These are phyloP conservation scores for Trifolium pratense DNA, from an alignment of 306 rosid genomes.

Conservation along the genomic window DNA sequence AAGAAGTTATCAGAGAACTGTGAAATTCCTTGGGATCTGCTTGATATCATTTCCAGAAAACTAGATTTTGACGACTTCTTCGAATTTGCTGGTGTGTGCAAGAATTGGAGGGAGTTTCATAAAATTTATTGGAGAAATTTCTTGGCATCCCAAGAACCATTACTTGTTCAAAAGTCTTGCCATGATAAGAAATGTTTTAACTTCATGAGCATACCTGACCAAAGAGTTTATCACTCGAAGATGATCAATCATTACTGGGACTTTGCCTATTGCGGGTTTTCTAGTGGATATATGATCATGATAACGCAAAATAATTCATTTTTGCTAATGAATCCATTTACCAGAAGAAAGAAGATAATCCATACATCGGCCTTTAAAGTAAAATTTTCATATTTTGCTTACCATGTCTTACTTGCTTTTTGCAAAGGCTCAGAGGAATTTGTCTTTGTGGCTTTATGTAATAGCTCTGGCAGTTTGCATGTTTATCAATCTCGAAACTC, in stretches of 20 bases:
- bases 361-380: background rate
- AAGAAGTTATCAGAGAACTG: background rate
- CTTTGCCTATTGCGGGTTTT: background rate
- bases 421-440: background rate
- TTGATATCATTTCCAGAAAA: background rate
- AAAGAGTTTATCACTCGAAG: background rate
- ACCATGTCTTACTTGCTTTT: slow-evolving; percentile 2
- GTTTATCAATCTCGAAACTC: background rate
- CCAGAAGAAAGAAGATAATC: background rate
- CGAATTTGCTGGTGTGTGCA: background rate
- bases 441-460: background rate
- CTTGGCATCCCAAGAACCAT: slow-evolving; percentile 4
- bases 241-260: background rate
- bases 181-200: background rate
- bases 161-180: background rate
- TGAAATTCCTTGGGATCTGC: slow-evolving; percentile 5
- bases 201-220: background rate
- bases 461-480: background rate
- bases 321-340: slow-evolving; percentile 3
- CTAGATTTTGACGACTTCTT: background rate
- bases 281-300: slow-evolving; percentile 6
- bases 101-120: slow-evolving; percentile 15
- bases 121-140: slow-evolving; percentile 13
- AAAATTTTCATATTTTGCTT: background rate
- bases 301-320: background rate